phyloP scores from a whole-genome alignment of 225 moss, liverwort and hornwort species.

The Sphagnum tenellum region DNA sequence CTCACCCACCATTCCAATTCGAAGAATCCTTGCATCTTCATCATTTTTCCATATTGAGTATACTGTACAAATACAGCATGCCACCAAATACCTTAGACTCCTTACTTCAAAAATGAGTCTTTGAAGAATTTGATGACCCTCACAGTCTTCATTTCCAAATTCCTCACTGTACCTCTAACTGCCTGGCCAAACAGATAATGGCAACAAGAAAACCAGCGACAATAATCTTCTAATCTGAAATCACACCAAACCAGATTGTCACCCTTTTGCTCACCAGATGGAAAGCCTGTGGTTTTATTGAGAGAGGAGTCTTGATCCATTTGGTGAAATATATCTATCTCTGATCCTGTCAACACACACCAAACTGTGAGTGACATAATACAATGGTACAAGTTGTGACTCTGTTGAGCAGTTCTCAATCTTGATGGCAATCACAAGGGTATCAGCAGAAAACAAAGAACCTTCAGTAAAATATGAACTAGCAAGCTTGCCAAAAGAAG shows the following conservation, averaged over 20 bases:
- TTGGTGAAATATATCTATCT: slow-evolving; percentile 20
- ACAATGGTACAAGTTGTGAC: neutral
- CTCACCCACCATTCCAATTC: slow-evolving; percentile 43
- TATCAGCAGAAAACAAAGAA: neutral
- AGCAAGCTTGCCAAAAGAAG: neutral
- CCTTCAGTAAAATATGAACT: neutral
- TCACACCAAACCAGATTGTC: too few species aligned
- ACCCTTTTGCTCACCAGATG: slow-evolving; percentile 21
- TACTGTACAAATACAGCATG: slow-evolving; percentile 14
- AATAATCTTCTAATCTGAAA: neutral
- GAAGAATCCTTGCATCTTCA: slow-evolving; percentile 47
- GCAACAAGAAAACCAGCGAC: neutral
- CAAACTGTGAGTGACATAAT: neutral
- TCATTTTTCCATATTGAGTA: slow-evolving; percentile 48
- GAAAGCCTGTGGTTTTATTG: slow-evolving; percentile 25
- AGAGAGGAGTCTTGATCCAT: slow-evolving; percentile 12
- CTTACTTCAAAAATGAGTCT: neutral
- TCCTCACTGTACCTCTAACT: too few species aligned
- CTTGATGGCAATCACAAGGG: too few species aligned
- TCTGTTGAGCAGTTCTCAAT: too few species aligned
- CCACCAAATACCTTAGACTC: too few species aligned
- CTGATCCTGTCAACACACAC: slow-evolving; percentile 21
- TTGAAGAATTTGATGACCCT: neutral
- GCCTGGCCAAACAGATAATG: too few species aligned
- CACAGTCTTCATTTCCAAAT: neutral